Evolutionary conservation across 1,284 basidiomycete genomes (phyloP).

Genomic region (Leccinum subrobustum): DNA sequence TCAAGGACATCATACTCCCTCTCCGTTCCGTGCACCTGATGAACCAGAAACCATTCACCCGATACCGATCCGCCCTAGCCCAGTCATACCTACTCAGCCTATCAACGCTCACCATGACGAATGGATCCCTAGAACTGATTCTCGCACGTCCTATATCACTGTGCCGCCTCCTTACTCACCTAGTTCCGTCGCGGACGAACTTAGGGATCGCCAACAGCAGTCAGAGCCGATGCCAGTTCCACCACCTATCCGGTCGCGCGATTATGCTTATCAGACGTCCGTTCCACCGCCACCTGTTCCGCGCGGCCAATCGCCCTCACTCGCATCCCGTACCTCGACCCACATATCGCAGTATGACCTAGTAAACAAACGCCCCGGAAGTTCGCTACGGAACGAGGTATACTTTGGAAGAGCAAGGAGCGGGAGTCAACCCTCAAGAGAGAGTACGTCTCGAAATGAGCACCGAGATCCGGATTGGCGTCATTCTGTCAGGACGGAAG

Average conservation of each 20-base stretch:
- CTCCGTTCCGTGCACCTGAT: slow-evolving; percentile 19
- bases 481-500: slow-evolving; percentile 24
- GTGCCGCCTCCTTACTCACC: slow-evolving; percentile 40
- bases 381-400: slow-evolving; percentile 29
- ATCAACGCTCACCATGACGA: slow-evolving; percentile 34
- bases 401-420: slow-evolving; percentile 22
- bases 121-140: slow-evolving; percentile 41
- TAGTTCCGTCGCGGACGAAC: slow-evolving; percentile 14
- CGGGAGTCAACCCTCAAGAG: slow-evolving; percentile 25
- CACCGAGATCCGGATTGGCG: slow-evolving; percentile 14
- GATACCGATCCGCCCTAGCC: slow-evolving; percentile 32
- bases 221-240: slow-evolving; percentile 19
- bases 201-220: slow-evolving; percentile 12
- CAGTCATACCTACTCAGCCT: slow-evolving; percentile 10
- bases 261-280: slow-evolving; percentile 30
- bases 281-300: slow-evolving; percentile 11
- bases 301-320: slow-evolving; percentile 20
- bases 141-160: slow-evolving; percentile 30
- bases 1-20: slow-evolving; percentile 14
- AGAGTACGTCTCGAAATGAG: slow-evolving; percentile 19
- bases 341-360: slow-evolving; percentile 34
- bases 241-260: slow-evolving; percentile 29
- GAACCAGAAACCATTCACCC: slow-evolving; percentile 34
- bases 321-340: slow-evolving; percentile 27
- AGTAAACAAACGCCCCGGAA: slow-evolving; percentile 27